These are phyloP conservation scores for Pterocarpus macrocarpus DNA, from an alignment of 306 rosid species.

Conservation along the genomic window DNA sequence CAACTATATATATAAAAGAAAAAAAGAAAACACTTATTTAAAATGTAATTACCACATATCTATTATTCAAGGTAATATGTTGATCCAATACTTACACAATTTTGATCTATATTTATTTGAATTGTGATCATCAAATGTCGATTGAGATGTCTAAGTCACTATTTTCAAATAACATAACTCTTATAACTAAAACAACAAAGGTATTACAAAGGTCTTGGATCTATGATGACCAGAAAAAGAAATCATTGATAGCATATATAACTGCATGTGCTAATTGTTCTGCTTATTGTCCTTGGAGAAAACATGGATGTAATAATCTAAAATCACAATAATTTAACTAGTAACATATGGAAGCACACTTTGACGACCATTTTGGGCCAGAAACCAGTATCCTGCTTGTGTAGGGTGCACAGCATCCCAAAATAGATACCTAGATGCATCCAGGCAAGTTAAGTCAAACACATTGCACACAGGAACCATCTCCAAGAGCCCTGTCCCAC, in stretches of 20 bases:
- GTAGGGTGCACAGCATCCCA: constrained; percentile 58
- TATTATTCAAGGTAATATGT: too few species aligned
- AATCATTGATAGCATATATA: background rate
- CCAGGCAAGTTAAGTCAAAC: constrained; percentile 40
- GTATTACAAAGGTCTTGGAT: constrained; percentile 1
- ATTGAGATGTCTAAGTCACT: too few species aligned
- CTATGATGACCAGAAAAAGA: background rate
- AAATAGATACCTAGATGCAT: constrained; percentile 49
- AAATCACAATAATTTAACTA: background rate
- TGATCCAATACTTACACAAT: too few species aligned
- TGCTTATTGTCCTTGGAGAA: background rate
- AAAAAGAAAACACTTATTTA: too few species aligned
- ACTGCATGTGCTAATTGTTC: background rate
- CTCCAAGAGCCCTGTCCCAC: constrained; percentile 58
- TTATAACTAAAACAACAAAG: background rate
- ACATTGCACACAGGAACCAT: constrained; percentile 40
- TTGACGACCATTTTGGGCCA: background rate
- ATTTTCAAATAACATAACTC: too few species aligned
- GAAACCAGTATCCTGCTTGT: constrained; percentile 37
- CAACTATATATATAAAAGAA: too few species aligned
- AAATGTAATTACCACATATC: too few species aligned
- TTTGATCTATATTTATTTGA: too few species aligned
- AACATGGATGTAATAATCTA: background rate
- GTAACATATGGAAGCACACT: constrained; percentile 23
- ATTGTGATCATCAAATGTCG: too few species aligned